Evolutionary conservation across 1,284 basidiomycete species (phyloP).

Genomic region (Inonotus hispidus): DNA sequence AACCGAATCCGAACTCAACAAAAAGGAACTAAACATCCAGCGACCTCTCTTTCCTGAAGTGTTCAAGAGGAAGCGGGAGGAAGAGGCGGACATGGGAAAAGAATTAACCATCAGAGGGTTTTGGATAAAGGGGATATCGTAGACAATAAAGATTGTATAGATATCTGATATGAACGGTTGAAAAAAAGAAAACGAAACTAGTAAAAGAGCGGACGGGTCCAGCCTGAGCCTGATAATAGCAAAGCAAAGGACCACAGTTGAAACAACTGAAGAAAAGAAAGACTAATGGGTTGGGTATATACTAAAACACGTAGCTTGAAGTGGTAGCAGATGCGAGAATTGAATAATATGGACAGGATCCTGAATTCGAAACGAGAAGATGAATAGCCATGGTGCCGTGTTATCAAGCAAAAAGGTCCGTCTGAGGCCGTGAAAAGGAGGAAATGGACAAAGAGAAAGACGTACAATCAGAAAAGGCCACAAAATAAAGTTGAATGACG

Average conservation of each 20-base stretch:
- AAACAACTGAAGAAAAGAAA: not conserved
- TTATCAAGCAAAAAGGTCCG: not conserved
- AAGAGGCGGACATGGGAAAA: too few relatives aligned
- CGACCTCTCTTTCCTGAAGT: too few relatives aligned
- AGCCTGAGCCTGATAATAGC: not conserved
- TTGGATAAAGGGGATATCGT: too few relatives aligned
- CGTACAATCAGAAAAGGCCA: not conserved
- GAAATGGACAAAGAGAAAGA: not conserved
- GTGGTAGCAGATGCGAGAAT: not conserved
- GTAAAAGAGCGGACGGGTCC: not conserved
- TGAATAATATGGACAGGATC: not conserved
- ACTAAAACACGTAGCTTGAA: conserved; percentile 5
- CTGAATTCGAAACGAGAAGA: too few relatives aligned
- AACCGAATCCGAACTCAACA: too few relatives aligned
- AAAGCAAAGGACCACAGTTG: too few relatives aligned
- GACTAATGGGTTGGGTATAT: conserved; percentile 6
- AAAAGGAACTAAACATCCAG: too few relatives aligned
- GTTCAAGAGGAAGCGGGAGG: too few relatives aligned
- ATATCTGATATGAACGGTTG: not conserved
- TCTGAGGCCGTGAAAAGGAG: not conserved
- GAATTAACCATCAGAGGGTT: too few relatives aligned
- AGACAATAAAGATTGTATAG: too few relatives aligned
- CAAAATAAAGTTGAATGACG: too few relatives aligned
- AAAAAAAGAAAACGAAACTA: too few relatives aligned
- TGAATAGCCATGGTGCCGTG: not conserved